Evolutionary conservation across 106 monocot genomes (phyloP).

Genomic region (Gastrodia elata): DNA sequence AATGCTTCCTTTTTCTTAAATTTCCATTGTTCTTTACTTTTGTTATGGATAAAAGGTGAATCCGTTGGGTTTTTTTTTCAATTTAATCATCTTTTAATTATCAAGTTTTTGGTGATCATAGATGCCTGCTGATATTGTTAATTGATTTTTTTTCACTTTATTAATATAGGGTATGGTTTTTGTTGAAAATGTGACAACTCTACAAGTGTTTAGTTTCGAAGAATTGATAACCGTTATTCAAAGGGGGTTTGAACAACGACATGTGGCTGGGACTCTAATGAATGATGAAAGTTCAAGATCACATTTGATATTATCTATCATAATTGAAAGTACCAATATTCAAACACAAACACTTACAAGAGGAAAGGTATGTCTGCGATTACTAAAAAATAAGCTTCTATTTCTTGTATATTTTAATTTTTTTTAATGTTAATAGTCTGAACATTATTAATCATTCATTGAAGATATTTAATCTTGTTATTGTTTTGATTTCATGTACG

Average conservation of each 20-base stretch:
- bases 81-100: background rate
- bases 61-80: background rate
- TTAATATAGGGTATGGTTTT: slow-evolving; percentile 77
- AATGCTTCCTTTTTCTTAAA: background rate
- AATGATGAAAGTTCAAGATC: slow-evolving; percentile 99
- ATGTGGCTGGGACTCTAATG: slow-evolving; percentile 81
- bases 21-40: background rate
- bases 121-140: background rate
- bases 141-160: background rate
- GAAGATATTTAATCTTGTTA: background rate
- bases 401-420: background rate
- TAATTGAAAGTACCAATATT: slow-evolving; percentile 93
- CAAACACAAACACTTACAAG: slow-evolving; percentile 79
- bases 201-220: slow-evolving; percentile 65
- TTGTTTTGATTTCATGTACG: background rate
- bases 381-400: background rate
- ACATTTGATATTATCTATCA: slow-evolving; percentile 83
- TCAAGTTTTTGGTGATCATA: background rate
- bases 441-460: background rate
- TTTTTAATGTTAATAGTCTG: background rate
- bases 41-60: background rate
- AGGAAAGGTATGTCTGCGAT: slow-evolving; percentile 67
- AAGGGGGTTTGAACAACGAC: slow-evolving; percentile 78
- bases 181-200: slow-evolving; percentile 70
- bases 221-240: slow-evolving; percentile 51